phyloP scores from a whole-genome alignment of 345 rosid species.

The Pugionium dolabratum region DNA sequence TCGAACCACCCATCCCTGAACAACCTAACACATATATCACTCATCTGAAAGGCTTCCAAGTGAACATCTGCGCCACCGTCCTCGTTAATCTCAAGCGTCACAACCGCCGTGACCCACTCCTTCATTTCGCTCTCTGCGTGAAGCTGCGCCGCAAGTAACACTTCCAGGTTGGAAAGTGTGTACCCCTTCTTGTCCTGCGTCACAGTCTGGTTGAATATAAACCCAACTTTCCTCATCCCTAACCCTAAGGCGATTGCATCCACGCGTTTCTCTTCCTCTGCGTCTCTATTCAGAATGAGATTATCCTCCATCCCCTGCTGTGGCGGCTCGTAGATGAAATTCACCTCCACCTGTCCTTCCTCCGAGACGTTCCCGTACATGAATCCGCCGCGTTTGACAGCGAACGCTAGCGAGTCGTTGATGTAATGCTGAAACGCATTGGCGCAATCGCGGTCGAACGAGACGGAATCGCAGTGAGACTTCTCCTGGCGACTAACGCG shows the following conservation, averaged over 20 bases:
- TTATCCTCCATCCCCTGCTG: slow-evolving; percentile 72
- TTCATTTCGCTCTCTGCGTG: slow-evolving; percentile 78
- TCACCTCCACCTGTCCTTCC: slow-evolving; percentile 69
- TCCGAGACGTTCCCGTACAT: slow-evolving; percentile 76
- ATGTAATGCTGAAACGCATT: slow-evolving; percentile 77
- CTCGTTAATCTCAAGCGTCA: slow-evolving; percentile 83
- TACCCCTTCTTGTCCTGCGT: slow-evolving; percentile 76
- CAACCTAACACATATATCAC: slow-evolving; percentile 84
- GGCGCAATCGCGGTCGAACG: slow-evolving; percentile 79
- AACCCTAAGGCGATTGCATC: slow-evolving; percentile 77
- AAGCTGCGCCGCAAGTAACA: slow-evolving; percentile 67
- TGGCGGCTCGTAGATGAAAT: slow-evolving; percentile 84
- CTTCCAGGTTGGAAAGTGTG: slow-evolving; percentile 68
- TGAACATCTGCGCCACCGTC: slow-evolving; percentile 84
- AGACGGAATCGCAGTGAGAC: slow-evolving; percentile 58
- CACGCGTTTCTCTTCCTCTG: slow-evolving; percentile 68
- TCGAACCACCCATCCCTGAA: slow-evolving; percentile 86
- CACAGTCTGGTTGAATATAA: slow-evolving; percentile 74
- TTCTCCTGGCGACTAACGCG: slow-evolving; percentile 77
- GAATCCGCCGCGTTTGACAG: slow-evolving; percentile 89
- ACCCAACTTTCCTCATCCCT: slow-evolving; percentile 87
- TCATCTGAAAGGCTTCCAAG: slow-evolving; percentile 95
- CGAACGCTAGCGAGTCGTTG: slow-evolving; percentile 75
- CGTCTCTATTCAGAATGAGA: slow-evolving; percentile 56
- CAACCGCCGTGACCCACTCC: slow-evolving; percentile 94